These are phyloP conservation scores for Stevia rebaudiana DNA, from an alignment of 140 eudicot species.

Conservation along the genomic window DNA sequence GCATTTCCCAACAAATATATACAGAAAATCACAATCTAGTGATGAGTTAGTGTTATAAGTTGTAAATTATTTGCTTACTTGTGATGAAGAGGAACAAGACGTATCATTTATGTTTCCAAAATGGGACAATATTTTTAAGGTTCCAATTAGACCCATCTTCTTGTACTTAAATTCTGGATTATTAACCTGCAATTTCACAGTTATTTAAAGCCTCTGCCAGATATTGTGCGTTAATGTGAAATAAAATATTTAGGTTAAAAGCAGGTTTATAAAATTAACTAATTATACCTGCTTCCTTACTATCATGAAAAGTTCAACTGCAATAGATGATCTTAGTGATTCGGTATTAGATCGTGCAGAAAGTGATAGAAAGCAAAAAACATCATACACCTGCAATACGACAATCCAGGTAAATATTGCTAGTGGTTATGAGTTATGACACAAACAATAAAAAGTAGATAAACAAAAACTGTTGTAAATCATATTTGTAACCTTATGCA, in stretches of 20 bases:
- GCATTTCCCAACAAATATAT: slow-evolving; percentile 23
- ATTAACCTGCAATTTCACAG: slow-evolving; percentile 39
- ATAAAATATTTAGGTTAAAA: neutral
- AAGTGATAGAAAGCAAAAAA: slow-evolving; percentile 57
- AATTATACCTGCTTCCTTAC: slow-evolving; percentile 66
- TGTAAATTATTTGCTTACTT: slow-evolving; percentile 32
- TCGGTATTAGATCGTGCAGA: slow-evolving; percentile 47
- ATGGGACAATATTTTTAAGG: slow-evolving; percentile 59
- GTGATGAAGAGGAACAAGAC: slow-evolving; percentile 39
- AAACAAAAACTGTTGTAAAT: neutral
- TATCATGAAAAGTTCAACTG: slow-evolving; percentile 76
- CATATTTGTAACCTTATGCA: slow-evolving; percentile 56
- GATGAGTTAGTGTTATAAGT: slow-evolving; percentile 3
- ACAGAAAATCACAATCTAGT: neutral
- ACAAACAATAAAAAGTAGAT: too few relatives aligned
- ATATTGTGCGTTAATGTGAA: neutral
- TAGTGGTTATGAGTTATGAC: neutral
- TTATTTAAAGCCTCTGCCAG: slow-evolving; percentile 12
- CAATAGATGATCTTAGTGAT: slow-evolving; percentile 48
- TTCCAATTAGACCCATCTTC: slow-evolving; percentile 79
- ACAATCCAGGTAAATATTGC: slow-evolving; percentile 5
- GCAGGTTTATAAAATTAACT: neutral
- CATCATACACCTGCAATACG: slow-evolving; percentile 56
- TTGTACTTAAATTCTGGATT: slow-evolving; percentile 77
- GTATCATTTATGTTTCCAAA: slow-evolving; percentile 49